Evolutionary conservation across 164 flowering plant genomes (phyloP).

Genomic region (Sextonia rubra): DNA sequence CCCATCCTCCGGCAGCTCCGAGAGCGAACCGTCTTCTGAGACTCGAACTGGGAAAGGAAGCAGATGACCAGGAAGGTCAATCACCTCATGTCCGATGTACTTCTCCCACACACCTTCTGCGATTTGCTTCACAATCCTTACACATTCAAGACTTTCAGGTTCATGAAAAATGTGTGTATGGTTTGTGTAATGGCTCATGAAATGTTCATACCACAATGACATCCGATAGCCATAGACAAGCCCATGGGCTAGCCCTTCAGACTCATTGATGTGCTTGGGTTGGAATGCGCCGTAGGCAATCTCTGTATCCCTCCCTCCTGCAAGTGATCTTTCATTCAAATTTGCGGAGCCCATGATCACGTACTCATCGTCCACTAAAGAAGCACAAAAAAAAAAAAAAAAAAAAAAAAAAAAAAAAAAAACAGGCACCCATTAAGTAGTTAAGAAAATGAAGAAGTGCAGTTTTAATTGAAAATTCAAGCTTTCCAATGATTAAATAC

Average conservation of each 20-base stretch:
- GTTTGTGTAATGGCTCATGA: conserved; percentile 21
- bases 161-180: neutral
- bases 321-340: conserved; percentile 77
- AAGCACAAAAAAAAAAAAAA: conserved; percentile 1
- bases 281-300: conserved; percentile 79
- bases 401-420: too few relatives aligned
- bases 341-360: conserved; percentile 76
- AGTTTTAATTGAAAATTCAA: neutral
- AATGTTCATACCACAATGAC: conserved; percentile 66
- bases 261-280: conserved; percentile 39
- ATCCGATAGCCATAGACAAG: conserved; percentile 47
- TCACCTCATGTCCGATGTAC: conserved; percentile 22
- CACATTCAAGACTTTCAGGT: conserved; percentile 46
- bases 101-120: conserved; percentile 44
- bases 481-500: neutral
- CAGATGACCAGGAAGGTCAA: conserved; percentile 49
- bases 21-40: conserved; percentile 33
- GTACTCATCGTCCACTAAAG: conserved; percentile 75
- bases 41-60: conserved; percentile 57
- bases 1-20: conserved; percentile 26
- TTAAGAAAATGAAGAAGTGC: neutral
- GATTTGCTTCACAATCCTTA: conserved; percentile 29
- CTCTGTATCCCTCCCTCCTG: conserved; percentile 65
- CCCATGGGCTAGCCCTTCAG: conserved; percentile 32
- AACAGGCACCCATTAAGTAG: neutral